Evolutionary conservation across 345 rosid genomes (phyloP), one percentile per base, ranked within the genome.

Genomic region (Abelmoschus esculentus): DNA sequence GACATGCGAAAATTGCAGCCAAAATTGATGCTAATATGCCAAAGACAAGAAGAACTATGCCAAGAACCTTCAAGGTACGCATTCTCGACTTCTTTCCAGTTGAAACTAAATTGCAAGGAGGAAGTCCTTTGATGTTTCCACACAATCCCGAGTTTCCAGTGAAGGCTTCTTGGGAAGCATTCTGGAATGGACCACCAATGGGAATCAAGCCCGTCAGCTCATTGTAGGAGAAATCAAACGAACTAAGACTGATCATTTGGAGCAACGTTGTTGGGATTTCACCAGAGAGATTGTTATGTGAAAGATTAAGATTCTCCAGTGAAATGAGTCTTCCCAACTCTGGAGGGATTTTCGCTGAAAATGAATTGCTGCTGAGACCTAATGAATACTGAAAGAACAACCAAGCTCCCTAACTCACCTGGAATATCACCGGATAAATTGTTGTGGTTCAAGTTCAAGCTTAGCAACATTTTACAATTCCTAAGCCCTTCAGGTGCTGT

Each of bases 301-400:
- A 63, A 63, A 63, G 29, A 63, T 63, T 63, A 42, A 63, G 50
- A 63, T 40, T 40, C 67, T 63, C 52, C 80, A 8, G 79, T 46
- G 55, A 82, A 8, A n/a, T 15, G n/a, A 60, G 46, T 76, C 73
- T 81, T 65, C 75, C 80, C 34, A 89, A 68, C 22, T 74, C 77
- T 34, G 62, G 70, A 34, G 91, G 91, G 56, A 85, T 85, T 29
- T 61, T 29, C 67, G 87, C 90, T 2, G 86, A 84, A 67, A 86
- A 78, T 17, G 76, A 81, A 77, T 89, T 89, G 81, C 89, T 80
- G 77, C 96, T 85, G 54, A 89, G 86, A 66, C 85, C 91, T 61
- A 89, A 72, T 34, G 78, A 19, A 77, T 60, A 73, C 81, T 76
- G 86, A 73, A 73, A 89, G 54, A 8, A 59, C 56, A 7, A 56